Evolutionary conservation across 768 basidiomycete genomes (phyloP).

Genomic region (Hypholoma sublateritium): DNA sequence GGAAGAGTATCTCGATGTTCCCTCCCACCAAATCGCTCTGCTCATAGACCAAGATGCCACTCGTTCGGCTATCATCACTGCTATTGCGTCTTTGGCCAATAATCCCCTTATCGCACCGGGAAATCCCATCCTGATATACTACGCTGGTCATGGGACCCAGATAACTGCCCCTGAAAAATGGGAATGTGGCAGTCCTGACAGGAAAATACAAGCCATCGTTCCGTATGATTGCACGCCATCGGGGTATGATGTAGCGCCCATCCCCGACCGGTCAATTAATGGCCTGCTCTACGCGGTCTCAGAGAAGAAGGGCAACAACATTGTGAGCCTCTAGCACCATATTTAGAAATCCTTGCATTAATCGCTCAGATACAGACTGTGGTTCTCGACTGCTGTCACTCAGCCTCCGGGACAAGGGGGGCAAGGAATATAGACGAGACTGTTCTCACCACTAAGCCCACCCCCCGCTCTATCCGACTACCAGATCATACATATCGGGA

Average conservation of each 20-base stretch:
- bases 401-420: not conserved
- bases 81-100: constrained; percentile 2
- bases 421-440: not conserved
- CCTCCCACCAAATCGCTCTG: constrained; percentile 1
- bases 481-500: not conserved
- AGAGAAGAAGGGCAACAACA: constrained; percentile 13
- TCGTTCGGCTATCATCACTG: constrained; percentile 6
- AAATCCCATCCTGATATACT: constrained; percentile 14
- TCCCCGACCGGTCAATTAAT: constrained; percentile 12
- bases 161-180: not conserved
- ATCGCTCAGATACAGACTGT: not conserved
- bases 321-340: constrained; percentile 5
- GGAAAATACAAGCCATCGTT: constrained; percentile 12
- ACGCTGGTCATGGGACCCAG: constrained; percentile 14
- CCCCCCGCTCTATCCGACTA: not conserved
- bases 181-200: not conserved
- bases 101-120: constrained; percentile 5
- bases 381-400: not conserved
- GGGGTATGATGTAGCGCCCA: constrained; percentile 3
- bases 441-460: not conserved
- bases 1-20: constrained; percentile 1
- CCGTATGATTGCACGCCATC: constrained; percentile 10
- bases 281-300: constrained; percentile 8
- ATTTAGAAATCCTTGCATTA: not conserved
- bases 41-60: constrained; percentile 11